Conservation (phyloP, 2,329 filamentous ascomycete species). For the Colletotrichum incanum region DNA sequence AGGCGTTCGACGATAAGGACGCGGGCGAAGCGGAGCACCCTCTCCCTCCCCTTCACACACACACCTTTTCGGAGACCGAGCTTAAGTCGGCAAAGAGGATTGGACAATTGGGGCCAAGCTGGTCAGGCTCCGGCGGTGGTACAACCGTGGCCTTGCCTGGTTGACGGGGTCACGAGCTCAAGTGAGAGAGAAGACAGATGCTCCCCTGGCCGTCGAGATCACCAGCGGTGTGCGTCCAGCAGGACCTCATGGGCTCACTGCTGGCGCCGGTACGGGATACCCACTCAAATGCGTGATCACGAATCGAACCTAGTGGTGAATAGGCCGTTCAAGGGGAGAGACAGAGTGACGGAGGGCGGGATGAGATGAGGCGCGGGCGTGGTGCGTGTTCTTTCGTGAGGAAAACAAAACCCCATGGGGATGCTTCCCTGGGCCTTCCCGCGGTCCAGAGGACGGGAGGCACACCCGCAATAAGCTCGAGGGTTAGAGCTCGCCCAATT, state of each 20-base stretch:
- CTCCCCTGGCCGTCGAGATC: not conserved
- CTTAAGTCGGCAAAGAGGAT: not conserved
- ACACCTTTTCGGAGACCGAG: constrained; percentile 26
- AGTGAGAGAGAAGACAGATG: not conserved
- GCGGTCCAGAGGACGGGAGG: constrained; percentile 22
- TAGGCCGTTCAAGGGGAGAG: not conserved
- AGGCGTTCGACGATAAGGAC: constrained; percentile 21
- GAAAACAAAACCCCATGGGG: constrained; percentile 12
- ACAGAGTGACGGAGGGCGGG: not conserved
- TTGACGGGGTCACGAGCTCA: not conserved
- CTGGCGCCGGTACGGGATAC: not conserved
- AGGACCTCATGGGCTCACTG: not conserved
- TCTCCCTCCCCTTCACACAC: not conserved
- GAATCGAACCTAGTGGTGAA: constrained; percentile 4
- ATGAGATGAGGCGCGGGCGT: not conserved
- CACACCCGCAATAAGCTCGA: constrained; percentile 22
- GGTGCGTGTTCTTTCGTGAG: not conserved
- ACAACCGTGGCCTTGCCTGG: not conserved
- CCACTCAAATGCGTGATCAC: not conserved
- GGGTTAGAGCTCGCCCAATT: constrained; percentile 28
- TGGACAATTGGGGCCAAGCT: not conserved
- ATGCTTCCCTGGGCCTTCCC: constrained; percentile 25
- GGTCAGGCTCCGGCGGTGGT: not conserved
- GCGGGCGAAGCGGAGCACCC: constrained; percentile 16
- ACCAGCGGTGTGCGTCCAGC: not conserved